Evolutionary conservation across 768 basidiomycete species (phyloP).

Genomic region (Rhodotorula babjevae): DNA sequence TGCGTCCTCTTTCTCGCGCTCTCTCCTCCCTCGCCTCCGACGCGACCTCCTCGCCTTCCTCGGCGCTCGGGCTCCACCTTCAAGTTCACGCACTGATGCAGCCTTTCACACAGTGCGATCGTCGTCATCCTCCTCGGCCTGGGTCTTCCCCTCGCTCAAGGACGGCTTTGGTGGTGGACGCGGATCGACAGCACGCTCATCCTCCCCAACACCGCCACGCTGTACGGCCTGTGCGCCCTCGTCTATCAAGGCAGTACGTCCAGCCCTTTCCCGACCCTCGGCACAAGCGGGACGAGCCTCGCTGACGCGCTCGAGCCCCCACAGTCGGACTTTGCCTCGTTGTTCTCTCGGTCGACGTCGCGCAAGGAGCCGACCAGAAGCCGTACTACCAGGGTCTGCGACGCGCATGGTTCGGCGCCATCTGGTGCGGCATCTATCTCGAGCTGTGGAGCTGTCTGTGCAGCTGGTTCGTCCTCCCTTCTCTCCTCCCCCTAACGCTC

Average conservation of each 20-base stretch:
- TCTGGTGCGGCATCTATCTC: constrained; percentile 17
- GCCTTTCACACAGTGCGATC: background rate
- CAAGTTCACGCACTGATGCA: too few species aligned
- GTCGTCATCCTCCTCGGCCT: constrained; percentile 11
- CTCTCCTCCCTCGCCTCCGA: too few species aligned
- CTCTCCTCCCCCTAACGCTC: background rate
- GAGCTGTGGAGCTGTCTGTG: constrained; percentile 21
- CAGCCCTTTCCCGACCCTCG: background rate
- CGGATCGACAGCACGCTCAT: constrained; percentile 16
- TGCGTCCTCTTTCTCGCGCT: background rate
- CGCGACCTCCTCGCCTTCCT: too few species aligned
- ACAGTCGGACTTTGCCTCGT: constrained; percentile 15
- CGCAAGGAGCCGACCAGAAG: background rate
- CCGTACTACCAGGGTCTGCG: background rate
- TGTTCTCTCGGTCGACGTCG: constrained; percentile 4
- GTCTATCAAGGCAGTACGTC: constrained; percentile 7
- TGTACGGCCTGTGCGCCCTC: constrained; percentile 14
- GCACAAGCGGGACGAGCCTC: too few species aligned
- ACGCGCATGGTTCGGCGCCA: background rate
- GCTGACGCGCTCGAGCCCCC: too few species aligned
- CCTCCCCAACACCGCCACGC: constrained; percentile 5
- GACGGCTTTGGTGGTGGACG: constrained; percentile 15
- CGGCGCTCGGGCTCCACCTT: too few species aligned
- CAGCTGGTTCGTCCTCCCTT: background rate
- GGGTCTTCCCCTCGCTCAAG: background rate